Evolutionary conservation across 2,329 filamentous ascomycete species (phyloP).

Genomic region (Epichloe elymi): DNA sequence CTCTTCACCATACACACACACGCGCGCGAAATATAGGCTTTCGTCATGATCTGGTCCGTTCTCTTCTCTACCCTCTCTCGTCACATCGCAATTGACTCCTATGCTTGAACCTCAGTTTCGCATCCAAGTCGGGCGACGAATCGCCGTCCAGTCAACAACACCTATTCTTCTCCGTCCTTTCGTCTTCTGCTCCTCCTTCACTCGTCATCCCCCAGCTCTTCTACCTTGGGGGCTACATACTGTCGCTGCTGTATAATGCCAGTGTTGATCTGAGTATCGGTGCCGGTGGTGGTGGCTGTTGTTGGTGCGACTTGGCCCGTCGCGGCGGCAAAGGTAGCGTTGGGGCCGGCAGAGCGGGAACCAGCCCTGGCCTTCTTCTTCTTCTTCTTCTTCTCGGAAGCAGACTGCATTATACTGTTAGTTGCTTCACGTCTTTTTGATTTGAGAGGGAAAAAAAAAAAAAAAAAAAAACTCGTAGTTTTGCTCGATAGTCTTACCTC

Average conservation of each 20-base stretch:
- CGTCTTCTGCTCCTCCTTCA: constrained; percentile 11
- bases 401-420: constrained; percentile 5
- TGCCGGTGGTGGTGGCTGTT: constrained; percentile 42
- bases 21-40: neutral
- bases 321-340: constrained; percentile 34
- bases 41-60: neutral
- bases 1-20: neutral
- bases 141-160: neutral
- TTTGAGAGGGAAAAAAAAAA: neutral
- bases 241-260: constrained; percentile 25
- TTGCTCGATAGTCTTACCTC: constrained; percentile 49
- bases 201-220: constrained; percentile 40
- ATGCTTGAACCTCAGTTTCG: too few species aligned
- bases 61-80: neutral
- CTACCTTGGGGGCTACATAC: constrained; percentile 39
- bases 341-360: constrained; percentile 20
- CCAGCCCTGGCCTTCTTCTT: constrained; percentile 40
- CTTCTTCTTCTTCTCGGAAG: constrained; percentile 26
- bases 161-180: neutral
- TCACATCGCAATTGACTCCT: neutral
- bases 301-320: constrained; percentile 40
- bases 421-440: neutral
- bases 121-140: neutral
- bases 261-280: constrained; percentile 39
- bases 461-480: too few species aligned